Conservation (phyloP, 1,284 basidiomycete genomes). For the Pisolithus thermaeus region DNA sequence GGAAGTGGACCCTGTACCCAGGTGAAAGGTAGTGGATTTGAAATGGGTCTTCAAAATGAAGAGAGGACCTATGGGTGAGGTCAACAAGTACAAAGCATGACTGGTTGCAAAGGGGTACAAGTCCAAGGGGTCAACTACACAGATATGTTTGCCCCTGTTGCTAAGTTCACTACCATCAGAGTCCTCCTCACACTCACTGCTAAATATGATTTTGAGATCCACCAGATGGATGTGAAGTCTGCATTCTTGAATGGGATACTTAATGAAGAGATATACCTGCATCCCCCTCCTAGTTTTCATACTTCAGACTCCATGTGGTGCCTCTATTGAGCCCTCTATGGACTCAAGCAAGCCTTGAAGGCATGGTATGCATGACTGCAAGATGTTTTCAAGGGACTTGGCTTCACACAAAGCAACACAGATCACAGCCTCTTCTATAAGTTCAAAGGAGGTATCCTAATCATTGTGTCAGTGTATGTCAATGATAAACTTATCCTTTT, state of each 20-base stretch:
- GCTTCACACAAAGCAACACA: too few species aligned
- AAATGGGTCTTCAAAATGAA: slow-evolving; percentile 38
- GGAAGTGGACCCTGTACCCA: slow-evolving; percentile 1
- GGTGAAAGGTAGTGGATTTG: background rate
- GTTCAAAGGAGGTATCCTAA: too few species aligned
- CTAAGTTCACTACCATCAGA: slow-evolving; percentile 27
- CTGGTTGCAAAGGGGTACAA: slow-evolving; percentile 41
- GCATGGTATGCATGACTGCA: background rate
- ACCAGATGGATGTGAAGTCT: slow-evolving; percentile 32
- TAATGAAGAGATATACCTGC: background rate
- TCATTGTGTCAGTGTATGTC: too few species aligned
- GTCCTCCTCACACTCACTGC: slow-evolving; percentile 30
- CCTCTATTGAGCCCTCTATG: background rate
- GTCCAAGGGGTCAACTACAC: slow-evolving; percentile 34
- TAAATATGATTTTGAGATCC: slow-evolving; percentile 27
- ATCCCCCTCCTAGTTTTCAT: background rate
- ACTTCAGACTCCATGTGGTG: background rate
- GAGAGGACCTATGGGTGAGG: slow-evolving; percentile 27
- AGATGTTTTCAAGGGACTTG: too few species aligned
- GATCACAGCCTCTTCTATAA: too few species aligned
- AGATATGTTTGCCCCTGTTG: slow-evolving; percentile 34
- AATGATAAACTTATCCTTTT: too few species aligned
- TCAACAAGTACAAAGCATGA: slow-evolving; percentile 31
- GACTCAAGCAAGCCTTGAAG: background rate
- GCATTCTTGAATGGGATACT: slow-evolving; percentile 20